Conservation (phyloP, 2,329 filamentous ascomycete genomes). For the Fusarium chaquense region DNA sequence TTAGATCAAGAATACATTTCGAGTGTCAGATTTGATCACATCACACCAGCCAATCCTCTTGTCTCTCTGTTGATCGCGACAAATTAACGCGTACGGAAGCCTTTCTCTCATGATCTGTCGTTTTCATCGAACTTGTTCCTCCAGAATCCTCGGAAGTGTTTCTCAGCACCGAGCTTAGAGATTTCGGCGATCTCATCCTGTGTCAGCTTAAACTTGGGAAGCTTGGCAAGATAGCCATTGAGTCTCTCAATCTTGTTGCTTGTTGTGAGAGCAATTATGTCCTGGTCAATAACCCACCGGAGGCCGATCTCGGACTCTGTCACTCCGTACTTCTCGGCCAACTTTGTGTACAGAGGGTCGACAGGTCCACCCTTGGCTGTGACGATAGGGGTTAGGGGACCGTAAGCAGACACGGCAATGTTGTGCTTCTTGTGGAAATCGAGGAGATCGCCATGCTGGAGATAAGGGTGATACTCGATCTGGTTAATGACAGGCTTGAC, state of each 20-base stretch:
- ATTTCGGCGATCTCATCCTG: slow-evolving; percentile 69
- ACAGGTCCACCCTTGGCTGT: slow-evolving; percentile 65
- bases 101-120: slow-evolving; percentile 56
- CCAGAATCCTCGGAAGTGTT: slow-evolving; percentile 73
- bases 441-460: slow-evolving; percentile 72
- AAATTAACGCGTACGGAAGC: not conserved
- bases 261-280: slow-evolving; percentile 69
- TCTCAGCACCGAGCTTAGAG: slow-evolving; percentile 65
- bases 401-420: slow-evolving; percentile 69
- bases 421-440: slow-evolving; percentile 67
- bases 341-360: slow-evolving; percentile 61
- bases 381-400: slow-evolving; percentile 64
- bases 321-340: slow-evolving; percentile 71
- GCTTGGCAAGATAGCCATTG: slow-evolving; percentile 64
- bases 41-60: not conserved
- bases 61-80: not conserved
- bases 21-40: not conserved
- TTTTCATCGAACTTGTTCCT: slow-evolving; percentile 62
- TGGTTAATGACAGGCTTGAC: slow-evolving; percentile 79
- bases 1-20: slow-evolving; percentile 8
- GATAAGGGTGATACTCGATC: slow-evolving; percentile 83
- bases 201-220: slow-evolving; percentile 69
- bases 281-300: slow-evolving; percentile 71
- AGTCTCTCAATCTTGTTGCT: slow-evolving; percentile 69
- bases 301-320: slow-evolving; percentile 67